phyloP scores from a whole-genome alignment of 495 filamentous ascomycete species.

The Penicillium atrosanguineum region DNA sequence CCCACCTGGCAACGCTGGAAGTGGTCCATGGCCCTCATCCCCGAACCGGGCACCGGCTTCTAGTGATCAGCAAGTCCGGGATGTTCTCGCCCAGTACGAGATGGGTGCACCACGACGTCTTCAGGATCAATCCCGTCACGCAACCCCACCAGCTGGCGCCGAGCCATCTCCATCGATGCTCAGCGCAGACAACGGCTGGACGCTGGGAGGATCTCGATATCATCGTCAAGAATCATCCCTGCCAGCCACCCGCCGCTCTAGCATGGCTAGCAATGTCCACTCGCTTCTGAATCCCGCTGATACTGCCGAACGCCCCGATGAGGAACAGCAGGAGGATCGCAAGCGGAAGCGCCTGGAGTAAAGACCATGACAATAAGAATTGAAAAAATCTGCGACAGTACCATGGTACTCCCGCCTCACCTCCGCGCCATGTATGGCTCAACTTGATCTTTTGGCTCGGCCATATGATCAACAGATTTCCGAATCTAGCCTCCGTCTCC shows the following conservation, averaged over 20 bases:
- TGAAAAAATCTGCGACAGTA: not conserved
- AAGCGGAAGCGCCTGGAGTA: slow-evolving; percentile 76
- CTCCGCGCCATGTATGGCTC: not conserved
- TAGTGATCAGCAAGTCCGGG: slow-evolving; percentile 77
- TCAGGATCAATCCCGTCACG: slow-evolving; percentile 62
- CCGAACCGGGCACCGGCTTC: slow-evolving; percentile 64
- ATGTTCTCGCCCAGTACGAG: slow-evolving; percentile 80
- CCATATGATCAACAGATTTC: slow-evolving; percentile 7
- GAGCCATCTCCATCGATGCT: slow-evolving; percentile 47
- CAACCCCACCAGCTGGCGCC: slow-evolving; percentile 61
- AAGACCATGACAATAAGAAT: slow-evolving; percentile 4
- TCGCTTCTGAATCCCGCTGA: slow-evolving; percentile 83
- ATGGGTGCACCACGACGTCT: slow-evolving; percentile 60
- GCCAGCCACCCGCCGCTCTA: slow-evolving; percentile 67
- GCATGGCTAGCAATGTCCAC: slow-evolving; percentile 77
- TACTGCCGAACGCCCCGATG: slow-evolving; percentile 68
- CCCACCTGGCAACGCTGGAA: slow-evolving; percentile 22
- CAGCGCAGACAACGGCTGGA: slow-evolving; percentile 58
- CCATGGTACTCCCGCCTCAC: not conserved
- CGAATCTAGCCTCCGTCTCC: slow-evolving; percentile 2
- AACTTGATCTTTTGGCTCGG: not conserved
- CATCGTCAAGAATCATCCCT: slow-evolving; percentile 45
- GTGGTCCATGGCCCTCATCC: slow-evolving; percentile 80
- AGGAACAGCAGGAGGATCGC: slow-evolving; percentile 70
- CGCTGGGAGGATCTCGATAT: slow-evolving; percentile 47